Evolutionary conservation across 2,329 filamentous ascomycete species (phyloP), one percentile per base, ranked within the genome.

Genomic region (Penicillium sp.): DNA sequence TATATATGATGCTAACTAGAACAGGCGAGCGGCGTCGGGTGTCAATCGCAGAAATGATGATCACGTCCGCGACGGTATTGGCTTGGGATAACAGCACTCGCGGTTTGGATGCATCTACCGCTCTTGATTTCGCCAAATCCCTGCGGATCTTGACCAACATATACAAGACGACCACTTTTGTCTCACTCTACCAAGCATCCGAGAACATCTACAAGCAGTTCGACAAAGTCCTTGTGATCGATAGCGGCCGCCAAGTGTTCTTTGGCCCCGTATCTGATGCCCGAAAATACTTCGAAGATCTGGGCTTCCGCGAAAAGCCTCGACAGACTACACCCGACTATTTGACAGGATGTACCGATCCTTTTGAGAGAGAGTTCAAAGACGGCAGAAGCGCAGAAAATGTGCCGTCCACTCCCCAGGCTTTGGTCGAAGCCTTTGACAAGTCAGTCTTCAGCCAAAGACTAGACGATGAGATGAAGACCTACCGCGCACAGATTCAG

Each of bases 201-300:
- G 87, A 93, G 69, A 89, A 83, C 60, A 89, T 92, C 53, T 91
- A 88, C 71, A 77, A 77, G 18, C 81, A 84, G 29, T 91, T 92
- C 54, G 88, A 95, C 74, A 93, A 92, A 68, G 88, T 93, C 11
- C 74, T 95, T 62, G 86, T 91, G 30, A 87, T 93, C 47, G 86
- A 91, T 53, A 79, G 81, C 34, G 88, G 88, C 2, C 80, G 79
- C 25, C 84, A 90, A 65, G 86, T 88, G 29, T 93, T 83, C 71
- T 90, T 88, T 52, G 88, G 88, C 1, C 84, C 84, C 0, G 72
- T 80, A 0, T 69, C 76, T 1, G 80, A 87, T 54, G 88, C 88
- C 1, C 77, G 87, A 22, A 70, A 70, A 41, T 92, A 92, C 66
- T 92, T 93, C 52, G 88, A 92, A 63, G 73, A 79, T 1, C 79